phyloP scores from a whole-genome alignment of 805 yeast genomes.

The Yamadazyma philogaea region DNA sequence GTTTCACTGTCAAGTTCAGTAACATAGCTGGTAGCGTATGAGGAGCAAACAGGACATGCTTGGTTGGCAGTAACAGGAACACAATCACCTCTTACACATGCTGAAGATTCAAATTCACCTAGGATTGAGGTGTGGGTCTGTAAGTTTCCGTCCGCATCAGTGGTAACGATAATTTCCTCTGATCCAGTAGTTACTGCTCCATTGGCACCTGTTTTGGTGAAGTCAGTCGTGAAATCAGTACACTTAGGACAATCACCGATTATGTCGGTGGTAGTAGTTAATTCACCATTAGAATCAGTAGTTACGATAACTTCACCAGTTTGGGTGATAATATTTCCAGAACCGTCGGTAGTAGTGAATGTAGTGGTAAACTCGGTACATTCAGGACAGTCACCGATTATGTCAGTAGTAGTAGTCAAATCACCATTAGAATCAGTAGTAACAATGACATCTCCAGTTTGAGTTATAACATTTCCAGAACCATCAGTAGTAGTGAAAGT shows the following conservation, averaged over 20 bases:
- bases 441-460: constrained; percentile 14
- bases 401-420: constrained; percentile 10
- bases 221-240: constrained; percentile 9
- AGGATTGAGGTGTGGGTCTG: constrained; percentile 1
- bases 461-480: constrained; percentile 15
- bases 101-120: constrained; percentile 3
- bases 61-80: constrained; percentile 9
- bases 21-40: constrained; percentile 10
- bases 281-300: constrained; percentile 16
- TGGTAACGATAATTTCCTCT: constrained; percentile 16
- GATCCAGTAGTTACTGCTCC: constrained; percentile 5
- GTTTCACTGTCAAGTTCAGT: constrained; percentile 14
- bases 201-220: constrained; percentile 6
- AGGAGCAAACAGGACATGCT: constrained; percentile 8
- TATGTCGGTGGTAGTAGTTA: constrained; percentile 9
- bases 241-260: constrained; percentile 11
- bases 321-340: constrained; percentile 4
- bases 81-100: constrained; percentile 13
- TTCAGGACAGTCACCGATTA: constrained; percentile 9
- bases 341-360: constrained; percentile 9
- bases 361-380: constrained; percentile 10
- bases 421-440: constrained; percentile 17
- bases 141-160: constrained; percentile 17
- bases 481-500: constrained; percentile 15
- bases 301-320: constrained; percentile 12